Evolutionary conservation across 1,139 yeast genomes (phyloP).

Genomic region (Casaregolazyma suthepensis): DNA sequence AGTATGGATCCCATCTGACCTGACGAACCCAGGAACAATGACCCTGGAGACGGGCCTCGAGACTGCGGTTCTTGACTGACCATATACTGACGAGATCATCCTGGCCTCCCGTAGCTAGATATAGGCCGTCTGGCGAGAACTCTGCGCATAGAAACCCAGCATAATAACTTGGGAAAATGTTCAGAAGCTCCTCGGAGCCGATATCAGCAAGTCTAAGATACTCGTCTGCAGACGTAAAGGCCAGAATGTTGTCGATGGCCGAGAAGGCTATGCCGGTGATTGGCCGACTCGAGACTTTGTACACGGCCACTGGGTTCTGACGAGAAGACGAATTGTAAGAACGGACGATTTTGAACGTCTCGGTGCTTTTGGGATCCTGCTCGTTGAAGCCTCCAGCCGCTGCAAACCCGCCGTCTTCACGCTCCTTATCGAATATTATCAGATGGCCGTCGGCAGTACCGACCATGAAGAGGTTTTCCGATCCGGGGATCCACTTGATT

Average conservation of each 20-base stretch:
- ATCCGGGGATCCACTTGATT: slow-evolving; percentile 38
- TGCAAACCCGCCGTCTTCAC: slow-evolving; percentile 34
- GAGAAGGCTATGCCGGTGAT: slow-evolving; percentile 49
- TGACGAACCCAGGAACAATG: slow-evolving; percentile 59
- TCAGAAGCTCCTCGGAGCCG: slow-evolving; percentile 44
- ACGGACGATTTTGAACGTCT: slow-evolving; percentile 25
- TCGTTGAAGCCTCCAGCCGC: slow-evolving; percentile 16
- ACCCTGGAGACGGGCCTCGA: slow-evolving; percentile 49
- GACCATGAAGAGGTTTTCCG: slow-evolving; percentile 35
- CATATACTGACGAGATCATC: slow-evolving; percentile 38
- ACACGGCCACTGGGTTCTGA: slow-evolving; percentile 51
- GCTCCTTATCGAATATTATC: slow-evolving; percentile 36
- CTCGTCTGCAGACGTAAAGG: slow-evolving; percentile 64
- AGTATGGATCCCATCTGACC: slow-evolving; percentile 41
- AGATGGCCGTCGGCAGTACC: slow-evolving; percentile 40
- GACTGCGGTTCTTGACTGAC: slow-evolving; percentile 24
- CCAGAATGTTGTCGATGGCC: slow-evolving; percentile 36
- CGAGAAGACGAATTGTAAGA: slow-evolving; percentile 15
- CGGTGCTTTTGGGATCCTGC: slow-evolving; percentile 25
- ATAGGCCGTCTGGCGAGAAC: slow-evolving; percentile 62
- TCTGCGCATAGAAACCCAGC: slow-evolving; percentile 56
- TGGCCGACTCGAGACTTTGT: slow-evolving; percentile 54
- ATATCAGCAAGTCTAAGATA: slow-evolving; percentile 54
- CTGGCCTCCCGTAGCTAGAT: slow-evolving; percentile 48
- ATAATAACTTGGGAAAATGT: slow-evolving; percentile 60